Conservation (phyloP, 371 early-diverging fungal genomes). For the Mucor plumbeus region DNA sequence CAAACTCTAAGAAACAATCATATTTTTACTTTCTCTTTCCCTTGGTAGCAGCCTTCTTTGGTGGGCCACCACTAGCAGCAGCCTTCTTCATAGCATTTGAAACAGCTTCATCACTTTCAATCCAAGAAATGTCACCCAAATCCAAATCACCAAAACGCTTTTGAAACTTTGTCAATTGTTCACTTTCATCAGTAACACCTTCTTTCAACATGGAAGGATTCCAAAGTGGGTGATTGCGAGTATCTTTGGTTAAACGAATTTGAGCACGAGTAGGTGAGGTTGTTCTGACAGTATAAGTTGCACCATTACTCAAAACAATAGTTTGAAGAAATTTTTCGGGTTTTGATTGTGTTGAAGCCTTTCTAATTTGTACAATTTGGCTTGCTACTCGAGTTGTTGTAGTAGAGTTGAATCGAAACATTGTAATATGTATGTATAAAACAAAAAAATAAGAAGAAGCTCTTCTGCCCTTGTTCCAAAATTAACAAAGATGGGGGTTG, state of each 20-base stretch:
- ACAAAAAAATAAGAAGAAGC: not conserved
- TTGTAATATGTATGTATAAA: not conserved
- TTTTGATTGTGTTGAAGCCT: constrained; percentile 25
- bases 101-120: constrained; percentile 53
- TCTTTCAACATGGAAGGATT: constrained; percentile 73
- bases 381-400: constrained; percentile 12
- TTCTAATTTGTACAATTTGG: constrained; percentile 17
- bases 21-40: constrained; percentile 45
- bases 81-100: constrained; percentile 54
- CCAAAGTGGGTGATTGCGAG: constrained; percentile 93
- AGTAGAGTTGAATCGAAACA: constrained; percentile 7
- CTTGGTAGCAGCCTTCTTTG: constrained; percentile 36
- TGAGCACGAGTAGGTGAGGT: constrained; percentile 83
- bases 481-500: not conserved
- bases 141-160: constrained; percentile 77
- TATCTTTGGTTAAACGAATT: constrained; percentile 88
- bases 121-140: constrained; percentile 55
- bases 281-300: constrained; percentile 81
- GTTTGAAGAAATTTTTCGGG: constrained; percentile 84
- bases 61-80: constrained; percentile 41
- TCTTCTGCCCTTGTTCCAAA: constrained; percentile 12
- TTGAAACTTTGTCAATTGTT: constrained; percentile 77
- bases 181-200: constrained; percentile 69
- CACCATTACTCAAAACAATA: constrained; percentile 89
- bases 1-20: not conserved